phyloP scores from a whole-genome alignment of 306 rosid genomes.

The Cajanus cajan region DNA sequence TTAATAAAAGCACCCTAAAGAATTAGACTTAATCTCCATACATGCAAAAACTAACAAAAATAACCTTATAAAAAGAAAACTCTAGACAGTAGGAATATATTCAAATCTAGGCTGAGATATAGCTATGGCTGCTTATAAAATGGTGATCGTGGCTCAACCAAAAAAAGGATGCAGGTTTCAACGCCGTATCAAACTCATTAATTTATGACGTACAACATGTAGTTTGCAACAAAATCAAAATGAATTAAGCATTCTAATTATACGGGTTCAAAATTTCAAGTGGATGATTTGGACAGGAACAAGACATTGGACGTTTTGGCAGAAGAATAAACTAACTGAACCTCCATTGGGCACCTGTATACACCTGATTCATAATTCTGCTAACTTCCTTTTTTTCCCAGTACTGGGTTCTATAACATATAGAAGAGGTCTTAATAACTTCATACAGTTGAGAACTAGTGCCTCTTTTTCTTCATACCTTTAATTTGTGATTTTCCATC shows the following conservation, averaged over 20 bases:
- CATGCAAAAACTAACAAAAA: not conserved
- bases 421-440: not conserved
- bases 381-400: not conserved
- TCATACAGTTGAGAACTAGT: slow-evolving; percentile 14
- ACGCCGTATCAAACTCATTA: not conserved
- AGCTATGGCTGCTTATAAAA: not conserved
- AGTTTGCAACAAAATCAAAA: not conserved
- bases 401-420: not conserved
- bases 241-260: not conserved
- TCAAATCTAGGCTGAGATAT: not conserved
- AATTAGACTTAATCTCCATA: not conserved
- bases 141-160: not conserved
- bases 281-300: not conserved
- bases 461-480: slow-evolving; percentile 28
- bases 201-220: not conserved
- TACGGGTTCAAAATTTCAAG: not conserved
- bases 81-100: not conserved
- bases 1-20: not conserved
- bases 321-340: slow-evolving; percentile 8
- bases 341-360: not conserved
- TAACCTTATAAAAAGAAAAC: not conserved
- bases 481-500: slow-evolving; percentile 30
- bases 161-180: not conserved
- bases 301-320: not conserved
- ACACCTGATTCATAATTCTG: not conserved